These are phyloP conservation scores for Limtongia smithiae DNA, from an alignment of 805 yeast genomes.

Conservation along the genomic window DNA sequence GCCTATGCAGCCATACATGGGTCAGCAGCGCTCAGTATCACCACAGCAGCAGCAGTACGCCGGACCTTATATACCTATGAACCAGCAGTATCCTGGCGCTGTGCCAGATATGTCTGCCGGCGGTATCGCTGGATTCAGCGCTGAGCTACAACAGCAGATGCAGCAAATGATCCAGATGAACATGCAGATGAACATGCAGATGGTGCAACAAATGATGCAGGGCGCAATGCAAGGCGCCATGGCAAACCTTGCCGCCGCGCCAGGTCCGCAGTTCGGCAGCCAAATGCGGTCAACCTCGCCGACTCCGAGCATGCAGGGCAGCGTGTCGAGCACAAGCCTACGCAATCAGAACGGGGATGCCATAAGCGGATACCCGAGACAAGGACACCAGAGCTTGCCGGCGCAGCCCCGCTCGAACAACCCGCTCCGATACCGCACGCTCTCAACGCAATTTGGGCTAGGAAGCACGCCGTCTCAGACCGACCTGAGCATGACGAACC, in stretches of 20 bases:
- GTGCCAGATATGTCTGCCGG: slow-evolving; percentile 1
- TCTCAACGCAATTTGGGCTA: slow-evolving; percentile 17
- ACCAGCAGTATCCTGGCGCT: neutral
- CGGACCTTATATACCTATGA: too few species aligned
- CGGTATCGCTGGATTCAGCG: too few species aligned
- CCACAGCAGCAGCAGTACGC: too few species aligned
- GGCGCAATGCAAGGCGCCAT: neutral
- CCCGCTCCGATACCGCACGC: slow-evolving; percentile 18
- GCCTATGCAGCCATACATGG: too few species aligned
- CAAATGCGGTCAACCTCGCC: slow-evolving; percentile 1
- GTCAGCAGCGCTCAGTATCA: slow-evolving; percentile 9
- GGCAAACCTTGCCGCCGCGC: neutral
- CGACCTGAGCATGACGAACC: too few species aligned
- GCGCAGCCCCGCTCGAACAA: too few species aligned
- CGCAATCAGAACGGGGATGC: neutral
- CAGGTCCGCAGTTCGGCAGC: neutral
- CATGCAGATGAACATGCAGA: slow-evolving; percentile 23
- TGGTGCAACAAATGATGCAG: slow-evolving; percentile 26
- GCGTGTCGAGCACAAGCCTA: neutral
- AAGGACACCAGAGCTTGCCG: too few species aligned
- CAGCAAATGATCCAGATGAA: slow-evolving; percentile 21
- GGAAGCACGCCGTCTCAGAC: too few species aligned
- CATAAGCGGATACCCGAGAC: neutral
- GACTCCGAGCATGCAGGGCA: neutral
- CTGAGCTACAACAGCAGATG: slow-evolving; percentile 23